These are phyloP conservation scores for Talaromyces islandicus DNA, from an alignment of 2,329 filamentous ascomycete genomes.

Conservation along the genomic window DNA sequence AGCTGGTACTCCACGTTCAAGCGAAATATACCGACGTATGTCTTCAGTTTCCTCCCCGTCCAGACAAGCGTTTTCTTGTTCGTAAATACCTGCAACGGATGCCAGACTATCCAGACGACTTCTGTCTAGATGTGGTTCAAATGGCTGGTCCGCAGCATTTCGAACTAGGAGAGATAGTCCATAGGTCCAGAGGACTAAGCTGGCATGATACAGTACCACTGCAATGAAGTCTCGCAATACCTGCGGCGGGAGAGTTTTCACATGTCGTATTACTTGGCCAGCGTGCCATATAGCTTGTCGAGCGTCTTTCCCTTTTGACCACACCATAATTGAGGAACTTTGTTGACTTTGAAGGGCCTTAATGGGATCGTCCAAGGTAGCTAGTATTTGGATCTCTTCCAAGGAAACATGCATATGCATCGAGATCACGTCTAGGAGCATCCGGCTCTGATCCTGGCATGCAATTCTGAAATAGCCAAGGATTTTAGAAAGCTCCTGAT, in stretches of 20 bases:
- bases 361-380: not conserved
- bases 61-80: not conserved
- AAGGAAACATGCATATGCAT: conserved; percentile 38
- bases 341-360: not conserved
- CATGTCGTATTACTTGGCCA: conserved; percentile 6
- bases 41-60: not conserved
- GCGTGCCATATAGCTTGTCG: conserved; percentile 11
- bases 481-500: conserved; percentile 57
- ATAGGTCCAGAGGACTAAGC: not conserved
- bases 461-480: conserved; percentile 47
- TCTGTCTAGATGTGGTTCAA: not conserved
- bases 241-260: not conserved
- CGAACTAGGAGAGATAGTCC: not conserved
- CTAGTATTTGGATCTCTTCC: conserved; percentile 17
- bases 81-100: not conserved
- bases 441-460: conserved; percentile 6
- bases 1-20: not conserved
- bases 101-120: not conserved
- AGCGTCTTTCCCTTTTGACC: not conserved
- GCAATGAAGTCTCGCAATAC: not conserved
- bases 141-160: not conserved
- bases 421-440: conserved; percentile 25
- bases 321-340: not conserved
- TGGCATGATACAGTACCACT: not conserved
- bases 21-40: not conserved